Percentiles rank a stretch among this genome's conserved stretches.
Evolutionary conservation across 2,329 filamentous ascomycete genomes (phyloP).

Genomic region (Ophiostoma sp.): DNA sequence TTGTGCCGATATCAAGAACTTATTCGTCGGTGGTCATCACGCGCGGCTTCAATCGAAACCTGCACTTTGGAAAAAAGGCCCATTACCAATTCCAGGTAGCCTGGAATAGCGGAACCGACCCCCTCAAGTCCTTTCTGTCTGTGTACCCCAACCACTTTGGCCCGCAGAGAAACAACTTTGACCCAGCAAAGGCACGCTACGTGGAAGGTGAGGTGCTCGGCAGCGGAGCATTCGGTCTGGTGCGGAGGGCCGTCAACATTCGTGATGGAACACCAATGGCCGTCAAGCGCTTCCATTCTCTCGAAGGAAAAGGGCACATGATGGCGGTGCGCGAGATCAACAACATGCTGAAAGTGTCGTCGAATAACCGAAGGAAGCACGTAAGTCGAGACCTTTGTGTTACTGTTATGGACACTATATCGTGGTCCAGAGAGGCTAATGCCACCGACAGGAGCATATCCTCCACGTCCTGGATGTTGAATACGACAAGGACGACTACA

Average conservation of each 20-base stretch:
- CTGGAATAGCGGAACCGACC: slow-evolving; percentile 26
- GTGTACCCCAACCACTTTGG: slow-evolving; percentile 13
- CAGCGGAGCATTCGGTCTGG: slow-evolving; percentile 29
- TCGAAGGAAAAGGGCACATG: slow-evolving; percentile 28
- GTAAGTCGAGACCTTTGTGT: slow-evolving; percentile 12
- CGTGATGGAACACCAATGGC: slow-evolving; percentile 29
- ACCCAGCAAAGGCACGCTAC: slow-evolving; percentile 25
- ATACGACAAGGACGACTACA: slow-evolving; percentile 9
- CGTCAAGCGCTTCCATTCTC: slow-evolving; percentile 31
- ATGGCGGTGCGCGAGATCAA: slow-evolving; percentile 31
- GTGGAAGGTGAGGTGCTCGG: slow-evolving; percentile 28
- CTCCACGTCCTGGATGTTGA: slow-evolving; percentile 18
- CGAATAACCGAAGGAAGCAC: slow-evolving; percentile 14
- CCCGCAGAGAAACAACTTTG: neutral
- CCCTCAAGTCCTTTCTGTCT: slow-evolving; percentile 24
- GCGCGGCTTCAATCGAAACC: slow-evolving; percentile 28
- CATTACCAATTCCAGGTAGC: slow-evolving; percentile 30
- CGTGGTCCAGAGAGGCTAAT: neutral
- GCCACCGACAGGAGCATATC: slow-evolving; percentile 25
- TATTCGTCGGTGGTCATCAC: slow-evolving; percentile 29
- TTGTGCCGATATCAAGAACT: slow-evolving; percentile 26
- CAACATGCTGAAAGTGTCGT: slow-evolving; percentile 28
- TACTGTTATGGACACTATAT: neutral
- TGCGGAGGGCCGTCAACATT: slow-evolving; percentile 28
- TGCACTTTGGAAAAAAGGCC: slow-evolving; percentile 28